Base-by-base conservation (phyloP, 306 rosid genomes). In the Geum urbanum region DNA sequence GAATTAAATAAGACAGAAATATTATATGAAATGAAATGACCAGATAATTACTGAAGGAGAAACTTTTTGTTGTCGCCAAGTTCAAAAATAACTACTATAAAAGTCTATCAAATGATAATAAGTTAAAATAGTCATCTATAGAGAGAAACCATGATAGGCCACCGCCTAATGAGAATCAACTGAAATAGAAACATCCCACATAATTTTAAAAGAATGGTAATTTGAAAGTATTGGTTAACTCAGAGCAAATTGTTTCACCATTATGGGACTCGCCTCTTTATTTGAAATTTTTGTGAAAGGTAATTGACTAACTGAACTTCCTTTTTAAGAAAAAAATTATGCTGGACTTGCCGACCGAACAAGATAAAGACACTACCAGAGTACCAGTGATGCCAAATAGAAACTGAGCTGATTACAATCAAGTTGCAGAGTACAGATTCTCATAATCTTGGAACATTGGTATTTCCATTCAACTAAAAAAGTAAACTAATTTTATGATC, bases 351-450 rank as follows among this genome's bases (percentile, higher is more conserved):
- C 66, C 73, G n/a, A 2, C 47, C 27, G 52, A 67, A 14, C 63
- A 35, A 37, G 13, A 40, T 49, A 37, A 35, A 18, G 27, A 49
- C 18, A 71, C 13, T 37, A 14, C 35, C 8, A 58, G 47, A 41
- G 32, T 37, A 14, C 35, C 8, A 58, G 47, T 51, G 32, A 51
- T 16, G 11, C 19, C 39, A 16, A 61, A 65, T 4, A 8, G 9
- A 50, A 54, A 49, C 43, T 12, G 16, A 57, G 32, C 24, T 64
- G 22, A 41, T 64, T 73, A 52, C 56, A 77, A 62, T 35, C 9
- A 37, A 60, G 47, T 48, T 74, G 73, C 63, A 50, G 63, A 50
- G 40, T 67, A 5, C 74, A 44, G 14, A 35, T 22, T 18, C 46
- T 16, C 19, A 24, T 12, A 53, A 5, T 43, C 48, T 18, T 5